Base-by-base conservation (phyloP, 1,139 yeast species). In the Hemisphaericaspora xylanilytica region DNA sequence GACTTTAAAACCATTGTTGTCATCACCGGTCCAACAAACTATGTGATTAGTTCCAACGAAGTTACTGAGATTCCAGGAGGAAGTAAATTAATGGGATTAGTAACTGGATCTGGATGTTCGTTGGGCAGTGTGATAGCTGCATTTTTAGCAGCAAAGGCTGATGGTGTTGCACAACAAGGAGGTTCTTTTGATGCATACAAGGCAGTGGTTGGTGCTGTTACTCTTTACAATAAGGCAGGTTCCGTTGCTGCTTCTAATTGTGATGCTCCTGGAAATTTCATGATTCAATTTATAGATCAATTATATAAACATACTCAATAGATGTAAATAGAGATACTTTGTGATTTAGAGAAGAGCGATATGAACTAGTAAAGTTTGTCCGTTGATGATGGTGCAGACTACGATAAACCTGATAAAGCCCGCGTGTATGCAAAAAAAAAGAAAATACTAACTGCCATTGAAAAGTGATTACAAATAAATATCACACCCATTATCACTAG, bases 31-130 rank as follows among this genome's bases (percentile, higher is more conserved):
- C 46, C 52, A 2, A 42, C 34, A 5, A 69, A 70, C 44, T 62
- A 58, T 41, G 48, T 70, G 1, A 50, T 64, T 12, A 52, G 55
- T 35, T 54, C 49, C 5, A 32, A 44, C n/a, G 42, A 42, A 18
- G 37, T 46, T 3, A 46, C 40, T 2, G 47, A 31, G 10, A 58
- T 80, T 3, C 46, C 56, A 2, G 94, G 92, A 11, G 94, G 96
- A 0, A 75, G 81, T 48, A 61, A 67, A 14, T 53, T 81, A 32
- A 82, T 89, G 85, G 85, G 85, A 1, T 56, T 66, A 11, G 75
- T 89, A n/a, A 89, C 97, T 0, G 97, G 96, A 0, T 74, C 94
- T 2, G 97, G 97, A 0, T 90, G 97, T 48, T 77, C 92, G 0
- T 65, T 88, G 34, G 96, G 95, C 1, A 81, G 92, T 36, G 74